Percentiles rank a stretch among this genome's conserved stretches.
Evolutionary conservation across 441 rosid genomes (phyloP).

Genomic region (Kokia cookei): DNA sequence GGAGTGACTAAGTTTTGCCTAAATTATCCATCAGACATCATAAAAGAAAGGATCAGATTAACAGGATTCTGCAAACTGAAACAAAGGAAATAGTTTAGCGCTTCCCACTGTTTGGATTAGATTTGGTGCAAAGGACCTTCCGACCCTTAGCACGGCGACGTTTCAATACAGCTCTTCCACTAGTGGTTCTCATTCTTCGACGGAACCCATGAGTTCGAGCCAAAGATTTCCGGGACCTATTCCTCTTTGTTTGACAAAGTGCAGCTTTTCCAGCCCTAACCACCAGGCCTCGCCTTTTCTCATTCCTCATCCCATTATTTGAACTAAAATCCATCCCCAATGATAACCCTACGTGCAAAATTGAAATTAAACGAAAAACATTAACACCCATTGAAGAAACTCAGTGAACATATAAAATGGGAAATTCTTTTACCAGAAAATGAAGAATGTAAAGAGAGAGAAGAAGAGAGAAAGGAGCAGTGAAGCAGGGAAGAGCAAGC

Average conservation of each 20-base stretch:
- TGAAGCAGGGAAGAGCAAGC: constrained; percentile 47
- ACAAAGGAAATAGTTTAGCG: constrained; percentile 16
- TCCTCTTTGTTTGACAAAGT: constrained; percentile 85
- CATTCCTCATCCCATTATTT: constrained; percentile 18
- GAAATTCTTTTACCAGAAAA: constrained; percentile 39
- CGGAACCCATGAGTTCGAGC: constrained; percentile 95
- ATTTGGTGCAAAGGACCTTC: constrained; percentile 80
- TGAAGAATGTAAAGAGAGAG: constrained; percentile 39
- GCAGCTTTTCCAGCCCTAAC: constrained; percentile 92
- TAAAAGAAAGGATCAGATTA: neutral
- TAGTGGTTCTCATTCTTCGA: constrained; percentile 75
- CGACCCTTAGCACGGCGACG: constrained; percentile 94
- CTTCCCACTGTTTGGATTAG: constrained; percentile 76
- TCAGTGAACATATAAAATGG: neutral
- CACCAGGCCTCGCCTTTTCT: constrained; percentile 52
- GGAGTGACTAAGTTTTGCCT: neutral
- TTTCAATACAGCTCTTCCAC: constrained; percentile 75
- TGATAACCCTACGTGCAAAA: constrained; percentile 43
- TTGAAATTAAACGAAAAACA: neutral
- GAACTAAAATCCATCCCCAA: constrained; percentile 50
- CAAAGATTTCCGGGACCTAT: constrained; percentile 80
- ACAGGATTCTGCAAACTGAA: neutral
- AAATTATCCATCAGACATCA: constrained; percentile 5
- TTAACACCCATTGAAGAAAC: neutral
- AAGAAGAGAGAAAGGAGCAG: constrained; percentile 50